Percentiles rank a stretch among this genome's conserved stretches.
phyloP scores from a whole-genome alignment of 768 basidiomycete genomes.

The Chalciporus piperatus region DNA sequence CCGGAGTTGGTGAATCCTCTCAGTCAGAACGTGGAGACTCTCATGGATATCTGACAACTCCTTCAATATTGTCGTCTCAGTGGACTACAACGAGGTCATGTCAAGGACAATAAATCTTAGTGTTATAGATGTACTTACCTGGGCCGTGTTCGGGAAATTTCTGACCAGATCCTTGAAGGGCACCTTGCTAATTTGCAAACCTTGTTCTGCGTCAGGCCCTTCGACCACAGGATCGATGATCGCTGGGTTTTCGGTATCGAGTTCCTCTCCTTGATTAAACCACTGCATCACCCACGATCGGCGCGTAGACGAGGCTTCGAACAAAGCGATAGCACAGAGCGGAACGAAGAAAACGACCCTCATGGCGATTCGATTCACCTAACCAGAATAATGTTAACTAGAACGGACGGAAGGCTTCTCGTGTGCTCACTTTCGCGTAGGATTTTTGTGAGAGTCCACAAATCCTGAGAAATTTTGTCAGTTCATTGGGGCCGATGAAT shows the following conservation, averaged over 20 bases:
- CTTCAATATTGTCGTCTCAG: constrained; percentile 61
- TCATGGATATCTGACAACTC: constrained; percentile 60
- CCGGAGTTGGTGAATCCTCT: constrained; percentile 33
- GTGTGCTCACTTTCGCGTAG: constrained; percentile 54
- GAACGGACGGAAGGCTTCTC: background rate
- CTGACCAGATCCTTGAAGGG: constrained; percentile 68
- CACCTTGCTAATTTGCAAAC: constrained; percentile 65
- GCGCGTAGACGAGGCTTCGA: constrained; percentile 58
- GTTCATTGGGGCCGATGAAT: background rate
- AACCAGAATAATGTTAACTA: constrained; percentile 6
- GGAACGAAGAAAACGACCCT: constrained; percentile 77
- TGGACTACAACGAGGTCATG: constrained; percentile 47
- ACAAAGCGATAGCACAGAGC: constrained; percentile 67
- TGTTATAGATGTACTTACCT: constrained; percentile 45
- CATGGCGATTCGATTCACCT: constrained; percentile 84
- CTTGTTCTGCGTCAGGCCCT: constrained; percentile 48
- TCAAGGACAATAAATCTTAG: constrained; percentile 2
- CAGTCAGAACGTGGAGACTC: constrained; percentile 36
- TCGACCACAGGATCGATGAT: constrained; percentile 61
- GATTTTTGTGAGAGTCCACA: constrained; percentile 43
- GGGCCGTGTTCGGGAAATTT: constrained; percentile 67
- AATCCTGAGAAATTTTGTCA: constrained; percentile 31
- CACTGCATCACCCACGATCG: constrained; percentile 67
- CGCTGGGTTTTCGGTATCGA: constrained; percentile 50
- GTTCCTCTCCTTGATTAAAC: constrained; percentile 60